These are phyloP conservation scores for Diaporthe aspalathi DNA, from an alignment of 2,329 filamentous ascomycete genomes.

Conservation along the genomic window DNA sequence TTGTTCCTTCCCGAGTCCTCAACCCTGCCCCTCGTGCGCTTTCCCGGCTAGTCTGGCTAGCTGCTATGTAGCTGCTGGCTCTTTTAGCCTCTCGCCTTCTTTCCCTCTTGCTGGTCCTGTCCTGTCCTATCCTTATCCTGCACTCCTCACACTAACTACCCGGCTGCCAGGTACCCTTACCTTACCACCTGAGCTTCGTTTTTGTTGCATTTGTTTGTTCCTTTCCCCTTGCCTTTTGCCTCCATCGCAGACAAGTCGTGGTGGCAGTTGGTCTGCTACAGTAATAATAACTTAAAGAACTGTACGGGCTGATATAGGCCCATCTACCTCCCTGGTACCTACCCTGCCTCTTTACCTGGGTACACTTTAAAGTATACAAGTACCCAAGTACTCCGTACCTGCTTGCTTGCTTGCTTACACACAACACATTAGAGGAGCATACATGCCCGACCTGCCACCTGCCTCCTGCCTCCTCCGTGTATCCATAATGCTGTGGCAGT, in stretches of 20 bases:
- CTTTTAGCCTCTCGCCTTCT: no score
- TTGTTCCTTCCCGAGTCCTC: conserved; percentile 1
- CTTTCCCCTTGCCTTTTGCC: not conserved
- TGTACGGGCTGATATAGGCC: no score
- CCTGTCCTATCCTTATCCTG: no score
- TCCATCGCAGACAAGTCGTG: conserved; percentile 10
- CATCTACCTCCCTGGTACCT: no score
- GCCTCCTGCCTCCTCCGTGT: conserved; percentile 1
- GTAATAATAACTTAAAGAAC: no score
- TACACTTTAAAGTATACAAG: not conserved
- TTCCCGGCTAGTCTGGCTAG: conserved; percentile 5
- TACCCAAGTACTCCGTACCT: not conserved
- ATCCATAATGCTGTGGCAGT: conserved; percentile 17
- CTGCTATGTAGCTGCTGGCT: no score
- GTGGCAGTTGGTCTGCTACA: conserved; percentile 13
- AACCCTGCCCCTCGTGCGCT: not conserved
- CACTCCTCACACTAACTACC: no score
- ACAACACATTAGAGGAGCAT: not conserved
- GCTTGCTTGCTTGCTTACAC: not conserved
- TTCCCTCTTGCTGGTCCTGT: not conserved
- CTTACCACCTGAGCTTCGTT: not conserved
- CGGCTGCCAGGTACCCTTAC: conserved; percentile 10
- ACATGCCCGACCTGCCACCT: not conserved
- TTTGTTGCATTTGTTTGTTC: not conserved
- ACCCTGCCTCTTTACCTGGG: not conserved